Percentiles rank a stretch among this genome's conserved stretches.
Evolutionary conservation across 2,329 filamentous ascomycete genomes (phyloP).

Genomic region (Ophiostoma sp.): DNA sequence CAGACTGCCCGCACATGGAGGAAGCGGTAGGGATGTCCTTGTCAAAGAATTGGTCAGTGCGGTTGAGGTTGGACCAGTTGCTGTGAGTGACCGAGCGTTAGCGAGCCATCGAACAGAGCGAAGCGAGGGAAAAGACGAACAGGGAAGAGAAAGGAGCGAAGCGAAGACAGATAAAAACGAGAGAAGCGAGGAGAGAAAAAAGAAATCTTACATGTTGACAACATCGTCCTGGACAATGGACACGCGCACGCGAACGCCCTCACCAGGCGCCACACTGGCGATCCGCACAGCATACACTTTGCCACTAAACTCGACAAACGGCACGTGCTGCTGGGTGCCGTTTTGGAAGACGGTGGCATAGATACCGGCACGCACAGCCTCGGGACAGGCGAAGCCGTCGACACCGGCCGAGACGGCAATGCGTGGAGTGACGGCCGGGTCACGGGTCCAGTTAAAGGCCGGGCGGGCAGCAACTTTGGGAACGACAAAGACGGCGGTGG

Average conservation of each 20-base stretch:
- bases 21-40: conserved; percentile 9
- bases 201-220: conserved; percentile 18
- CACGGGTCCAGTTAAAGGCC: conserved; percentile 15
- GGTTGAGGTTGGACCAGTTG: conserved; percentile 26
- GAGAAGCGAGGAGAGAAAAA: background rate
- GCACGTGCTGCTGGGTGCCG: conserved; percentile 23
- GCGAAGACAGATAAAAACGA: background rate
- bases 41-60: conserved; percentile 22
- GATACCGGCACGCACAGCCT: conserved; percentile 22
- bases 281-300: conserved; percentile 13
- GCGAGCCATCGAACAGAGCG: too few relatives aligned
- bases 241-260: conserved; percentile 17
- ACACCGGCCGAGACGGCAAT: conserved; percentile 24
- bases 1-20: conserved; percentile 26
- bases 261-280: conserved; percentile 18
- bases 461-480: conserved; percentile 22
- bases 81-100: background rate
- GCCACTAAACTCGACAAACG: conserved; percentile 25
- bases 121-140: background rate
- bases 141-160: background rate
- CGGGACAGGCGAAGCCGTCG: conserved; percentile 23
- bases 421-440: conserved; percentile 24
- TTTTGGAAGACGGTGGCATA: conserved; percentile 24
- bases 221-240: conserved; percentile 19
- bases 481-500: conserved; percentile 19